Evolutionary conservation across 2,329 filamentous ascomycete species (phyloP), one percentile per base, ranked within the genome.

Genomic region (Fusarium graminum): DNA sequence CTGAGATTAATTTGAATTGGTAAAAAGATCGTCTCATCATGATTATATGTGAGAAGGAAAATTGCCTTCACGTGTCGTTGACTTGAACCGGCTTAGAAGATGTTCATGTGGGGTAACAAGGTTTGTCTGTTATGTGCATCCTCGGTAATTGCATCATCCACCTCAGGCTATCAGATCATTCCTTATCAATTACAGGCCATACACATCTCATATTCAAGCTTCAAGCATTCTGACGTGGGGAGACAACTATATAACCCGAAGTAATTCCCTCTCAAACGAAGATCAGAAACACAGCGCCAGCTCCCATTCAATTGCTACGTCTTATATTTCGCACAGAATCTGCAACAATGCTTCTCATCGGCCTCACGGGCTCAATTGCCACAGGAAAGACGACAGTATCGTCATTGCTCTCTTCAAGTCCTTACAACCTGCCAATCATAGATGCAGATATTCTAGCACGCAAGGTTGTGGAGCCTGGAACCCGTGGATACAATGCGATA

Each of bases 311-410:
- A 26, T 29, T 34, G 36, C 13, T 52, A 25, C 38, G 19, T 14
- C n/a, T 26, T 28, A 10, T 40, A 54, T 39, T 30, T 19, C 29
- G 22, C 22, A 36, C 22, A 8, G 52, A 12, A 47, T 34, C 40
- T 43, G 22, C 52, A 28, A 45, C 17, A 26, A 98, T 98, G 95
- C 87, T 98, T 46, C 89, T 99, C 74, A 93, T 99, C 72, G 95
- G 95, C 57, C 88, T 99, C 26, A 99, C 95, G 10, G 95, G 95
- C 76, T 97, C 94, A 63, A 98, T 99, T 76, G 95, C 95, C 62
- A 99, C 95, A 7, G 95, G 95, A 77, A 99, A 99, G 86, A 97
- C 94, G 43, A 99, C 94, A 69, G 93, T 97, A 54, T 97, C 95
- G 28, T 84, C 86, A 38, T 86, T 97, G 71, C 91, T 99, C 72